phyloP scores from a whole-genome alignment of 1,284 basidiomycete genomes.

The Ganoderma lingzhi region DNA sequence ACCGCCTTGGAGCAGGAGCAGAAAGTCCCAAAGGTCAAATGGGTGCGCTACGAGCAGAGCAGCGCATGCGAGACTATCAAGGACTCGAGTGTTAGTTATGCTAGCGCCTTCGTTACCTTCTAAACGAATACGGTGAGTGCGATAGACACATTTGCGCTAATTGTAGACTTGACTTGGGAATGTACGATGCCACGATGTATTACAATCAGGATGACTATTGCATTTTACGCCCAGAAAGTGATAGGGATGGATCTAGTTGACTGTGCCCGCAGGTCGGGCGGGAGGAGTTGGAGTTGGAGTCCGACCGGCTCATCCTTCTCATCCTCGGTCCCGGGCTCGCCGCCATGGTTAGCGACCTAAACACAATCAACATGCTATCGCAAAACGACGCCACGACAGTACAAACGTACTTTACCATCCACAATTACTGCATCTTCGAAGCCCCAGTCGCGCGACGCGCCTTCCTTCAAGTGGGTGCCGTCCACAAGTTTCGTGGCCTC shows the following conservation, averaged over 20 bases:
- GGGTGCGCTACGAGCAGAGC: conserved; percentile 95
- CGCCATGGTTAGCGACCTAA: conserved; percentile 66
- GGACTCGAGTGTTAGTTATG: conserved; percentile 96
- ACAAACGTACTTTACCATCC: conserved; percentile 51
- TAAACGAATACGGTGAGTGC: conserved; percentile 29
- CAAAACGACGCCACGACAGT: neutral
- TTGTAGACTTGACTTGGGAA: neutral
- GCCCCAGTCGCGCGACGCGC: conserved; percentile 80
- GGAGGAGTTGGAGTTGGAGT: conserved; percentile 46
- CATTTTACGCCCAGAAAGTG: neutral
- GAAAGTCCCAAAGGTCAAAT: conserved; percentile 60
- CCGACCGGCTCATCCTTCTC: conserved; percentile 66
- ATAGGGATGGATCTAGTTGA: conserved; percentile 39
- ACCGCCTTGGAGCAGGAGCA: conserved; percentile 62
- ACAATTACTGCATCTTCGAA: conserved; percentile 69
- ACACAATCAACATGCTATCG: conserved; percentile 4
- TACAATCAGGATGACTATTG: neutral
- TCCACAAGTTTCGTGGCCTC: conserved; percentile 56
- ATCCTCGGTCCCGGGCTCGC: conserved; percentile 66
- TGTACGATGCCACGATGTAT: neutral
- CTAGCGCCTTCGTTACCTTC: conserved; percentile 82
- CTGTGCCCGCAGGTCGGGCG: conserved; percentile 45
- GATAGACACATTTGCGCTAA: neutral
- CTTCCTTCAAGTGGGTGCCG: conserved; percentile 66
- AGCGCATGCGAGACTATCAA: conserved; percentile 71